Percentiles rank a stretch among this genome's conserved stretches.
These are phyloP conservation scores for Paramecium primaurelia DNA, from an alignment of 73 alveolate genomes.

Conservation along the genomic window DNA sequence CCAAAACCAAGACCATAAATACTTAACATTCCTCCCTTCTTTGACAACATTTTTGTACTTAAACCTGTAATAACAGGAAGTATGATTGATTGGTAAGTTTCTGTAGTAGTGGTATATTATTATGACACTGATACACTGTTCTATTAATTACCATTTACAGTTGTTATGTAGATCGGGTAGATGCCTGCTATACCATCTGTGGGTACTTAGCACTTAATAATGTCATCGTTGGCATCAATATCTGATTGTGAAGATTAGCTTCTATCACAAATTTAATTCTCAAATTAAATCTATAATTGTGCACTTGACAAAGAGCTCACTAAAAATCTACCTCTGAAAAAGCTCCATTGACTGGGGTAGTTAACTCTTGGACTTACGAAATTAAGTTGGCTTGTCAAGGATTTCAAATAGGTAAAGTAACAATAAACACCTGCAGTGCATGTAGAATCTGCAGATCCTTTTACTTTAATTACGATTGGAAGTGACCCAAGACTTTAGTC, in stretches of 20 bases:
- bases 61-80: conserved; percentile 4
- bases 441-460: not conserved
- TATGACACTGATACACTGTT: not conserved
- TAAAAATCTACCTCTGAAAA: not conserved
- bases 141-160: not conserved
- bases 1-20: conserved; percentile 26
- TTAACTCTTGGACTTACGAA: not conserved
- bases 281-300: not conserved
- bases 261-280: conserved; percentile 7
- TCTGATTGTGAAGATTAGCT: not conserved
- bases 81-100: not conserved
- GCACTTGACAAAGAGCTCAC: not conserved
- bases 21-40: not conserved
- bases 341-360: not conserved
- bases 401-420: not conserved
- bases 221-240: not conserved
- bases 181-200: not conserved
- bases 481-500: not conserved
- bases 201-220: not conserved
- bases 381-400: not conserved
- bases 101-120: not conserved
- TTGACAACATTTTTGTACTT: not conserved
- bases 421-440: not conserved
- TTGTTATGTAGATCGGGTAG: not conserved
- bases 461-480: not conserved